These are phyloP conservation scores for Lasiodiplodia theobromae DNA, from an alignment of 2,329 filamentous ascomycete species.

Conservation along the genomic window DNA sequence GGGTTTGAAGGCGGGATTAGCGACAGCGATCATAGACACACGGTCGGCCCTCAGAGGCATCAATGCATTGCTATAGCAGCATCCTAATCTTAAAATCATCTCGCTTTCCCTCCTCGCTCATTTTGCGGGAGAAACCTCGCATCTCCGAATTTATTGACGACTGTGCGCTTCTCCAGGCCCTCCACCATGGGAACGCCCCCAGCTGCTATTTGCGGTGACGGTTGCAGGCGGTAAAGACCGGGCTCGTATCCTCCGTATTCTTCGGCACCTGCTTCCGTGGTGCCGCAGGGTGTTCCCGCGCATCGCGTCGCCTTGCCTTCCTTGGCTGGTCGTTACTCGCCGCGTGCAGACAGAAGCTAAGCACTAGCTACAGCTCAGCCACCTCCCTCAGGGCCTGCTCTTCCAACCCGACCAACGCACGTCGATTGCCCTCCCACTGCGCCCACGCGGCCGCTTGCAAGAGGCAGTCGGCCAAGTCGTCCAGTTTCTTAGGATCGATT, in stretches of 20 bases:
- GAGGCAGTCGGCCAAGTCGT: slow-evolving; percentile 82
- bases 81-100: slow-evolving; percentile 25
- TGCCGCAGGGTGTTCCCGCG: slow-evolving; percentile 21
- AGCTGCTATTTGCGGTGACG: slow-evolving; percentile 17
- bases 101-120: slow-evolving; percentile 23
- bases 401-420: slow-evolving; percentile 33
- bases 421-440: slow-evolving; percentile 71
- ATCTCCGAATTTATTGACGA: slow-evolving; percentile 16
- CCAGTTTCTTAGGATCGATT: slow-evolving; percentile 63
- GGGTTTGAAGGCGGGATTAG: neutral
- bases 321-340: neutral
- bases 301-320: slow-evolving; percentile 6
- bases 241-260: slow-evolving; percentile 21
- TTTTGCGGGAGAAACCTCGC: slow-evolving; percentile 7
- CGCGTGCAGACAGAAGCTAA: slow-evolving; percentile 3
- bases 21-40: slow-evolving; percentile 23
- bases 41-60: slow-evolving; percentile 19
- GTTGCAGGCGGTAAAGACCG: slow-evolving; percentile 13
- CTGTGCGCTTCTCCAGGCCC: slow-evolving; percentile 9
- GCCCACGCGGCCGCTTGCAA: slow-evolving; percentile 80
- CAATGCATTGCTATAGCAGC: slow-evolving; percentile 15
- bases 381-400: slow-evolving; percentile 21
- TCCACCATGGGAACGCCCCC: neutral
- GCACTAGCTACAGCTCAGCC: slow-evolving; percentile 21
- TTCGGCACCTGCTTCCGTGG: slow-evolving; percentile 14